Evolutionary conservation across 371 early-diverging fungal species (phyloP), one percentile per base, ranked within the genome.

Genomic region (Actinomucor elegans): DNA sequence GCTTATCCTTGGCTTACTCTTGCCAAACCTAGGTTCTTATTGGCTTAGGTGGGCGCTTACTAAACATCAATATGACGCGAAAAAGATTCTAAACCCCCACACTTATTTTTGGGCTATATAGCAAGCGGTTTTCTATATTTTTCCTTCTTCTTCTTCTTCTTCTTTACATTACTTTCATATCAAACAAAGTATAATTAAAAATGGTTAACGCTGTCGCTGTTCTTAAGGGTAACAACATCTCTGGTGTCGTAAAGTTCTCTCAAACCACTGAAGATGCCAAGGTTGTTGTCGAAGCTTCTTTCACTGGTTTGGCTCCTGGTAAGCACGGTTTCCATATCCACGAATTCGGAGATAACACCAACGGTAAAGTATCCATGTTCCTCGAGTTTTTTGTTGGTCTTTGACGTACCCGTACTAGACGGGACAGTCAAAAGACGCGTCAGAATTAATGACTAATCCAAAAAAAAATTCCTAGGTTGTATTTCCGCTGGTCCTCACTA

Each of bases 261-360:
- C 93, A 94, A 76, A 86, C 78, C 43, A 61, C 73, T 49, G 90
- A 85, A 66, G 60, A 69, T 49, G 74, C 73, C 15, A 82, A 83
- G 44, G 79, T 81, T 51, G 53, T 64, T 49, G 77, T 95, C 71
- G 71, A 79, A 28, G 86, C 83, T 48, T 66, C 75, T 45, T 55
- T 95, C 62, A 59, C 74, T 42, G 90, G 89, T 42, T 80, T 95
- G 58, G 71, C 69, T 18, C 79, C 88, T 24, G 94, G 94, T 59
- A 77, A 84, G 59, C 94, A 93, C 79, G 95, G 95, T 48, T 94
- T 95, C 92, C 95, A 94, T 73, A 75, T 94, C 53, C 95, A 94
- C 72, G 81, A 78, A 66, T 87, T 83, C 53, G 90, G 89, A 59
- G 92, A 91, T 72, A 88, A 88, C 79, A 90, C 90, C 73, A 88